Percentiles rank a stretch among this genome's conserved stretches.
Conservation (phyloP, 2,329 filamentous ascomycete species). For the Capronia coronata region DNA sequence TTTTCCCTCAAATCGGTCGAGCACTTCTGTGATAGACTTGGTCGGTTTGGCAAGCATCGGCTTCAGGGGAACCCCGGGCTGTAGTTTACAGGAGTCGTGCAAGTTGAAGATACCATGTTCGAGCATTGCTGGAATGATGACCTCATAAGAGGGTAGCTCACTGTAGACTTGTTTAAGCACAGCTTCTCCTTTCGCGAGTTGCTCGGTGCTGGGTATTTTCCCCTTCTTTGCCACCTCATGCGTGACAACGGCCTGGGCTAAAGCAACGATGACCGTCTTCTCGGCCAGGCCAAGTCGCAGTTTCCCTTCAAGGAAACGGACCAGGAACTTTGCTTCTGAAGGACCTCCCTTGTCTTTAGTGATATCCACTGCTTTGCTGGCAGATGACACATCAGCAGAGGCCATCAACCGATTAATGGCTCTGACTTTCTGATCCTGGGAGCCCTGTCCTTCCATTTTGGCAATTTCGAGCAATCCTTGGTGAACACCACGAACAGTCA, state of each 20-base stretch:
- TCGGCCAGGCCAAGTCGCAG: constrained; percentile 86
- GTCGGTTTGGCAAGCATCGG: constrained; percentile 98
- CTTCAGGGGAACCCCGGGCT: constrained; percentile 89
- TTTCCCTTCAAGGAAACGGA: constrained; percentile 92
- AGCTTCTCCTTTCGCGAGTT: constrained; percentile 75
- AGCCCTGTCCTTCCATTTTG: constrained; percentile 75
- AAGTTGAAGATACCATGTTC: constrained; percentile 79
- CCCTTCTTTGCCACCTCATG: constrained; percentile 71
- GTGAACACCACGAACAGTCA: constrained; percentile 81
- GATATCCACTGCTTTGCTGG: constrained; percentile 75
- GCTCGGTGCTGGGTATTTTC: constrained; percentile 63
- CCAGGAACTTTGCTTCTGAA: constrained; percentile 89
- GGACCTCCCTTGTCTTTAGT: constrained; percentile 85
- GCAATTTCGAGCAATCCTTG: constrained; percentile 84
- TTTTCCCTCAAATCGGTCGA: constrained; percentile 92
- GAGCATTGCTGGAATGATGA: constrained; percentile 84
- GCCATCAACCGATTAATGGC: constrained; percentile 96
- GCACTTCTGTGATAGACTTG: constrained; percentile 93
- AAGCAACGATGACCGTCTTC: constrained; percentile 79
- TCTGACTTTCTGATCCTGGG: constrained; percentile 84
- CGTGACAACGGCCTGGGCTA: constrained; percentile 79
- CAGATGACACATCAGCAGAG: constrained; percentile 67
- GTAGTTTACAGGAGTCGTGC: constrained; percentile 78
- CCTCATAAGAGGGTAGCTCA: constrained; percentile 89
- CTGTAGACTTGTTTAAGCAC: constrained; percentile 89